Conservation (phyloP, 1,139 yeast genomes). For the Candida smagusa region DNA sequence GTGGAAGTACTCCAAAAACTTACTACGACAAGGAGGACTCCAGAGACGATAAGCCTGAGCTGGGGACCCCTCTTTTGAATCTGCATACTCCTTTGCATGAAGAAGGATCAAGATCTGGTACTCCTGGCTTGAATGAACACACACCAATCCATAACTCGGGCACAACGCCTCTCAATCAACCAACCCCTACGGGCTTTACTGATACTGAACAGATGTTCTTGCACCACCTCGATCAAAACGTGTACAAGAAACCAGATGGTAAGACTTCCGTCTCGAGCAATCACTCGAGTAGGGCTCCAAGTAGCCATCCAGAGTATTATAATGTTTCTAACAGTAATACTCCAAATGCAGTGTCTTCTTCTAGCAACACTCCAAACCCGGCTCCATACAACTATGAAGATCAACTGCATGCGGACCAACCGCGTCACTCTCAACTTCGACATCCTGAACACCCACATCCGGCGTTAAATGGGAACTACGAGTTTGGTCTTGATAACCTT, state of each 20-base stretch:
- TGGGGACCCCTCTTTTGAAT: constrained; percentile 3
- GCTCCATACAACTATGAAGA: constrained; percentile 7
- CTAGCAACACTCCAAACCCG: constrained; percentile 12
- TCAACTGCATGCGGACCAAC: constrained; percentile 8
- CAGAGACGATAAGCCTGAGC: neutral
- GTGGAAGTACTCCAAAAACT: constrained; percentile 5
- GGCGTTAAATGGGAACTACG: constrained; percentile 12
- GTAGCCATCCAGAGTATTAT: constrained; percentile 8
- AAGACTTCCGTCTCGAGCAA: constrained; percentile 2
- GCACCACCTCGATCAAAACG: constrained; percentile 12
- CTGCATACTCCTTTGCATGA: constrained; percentile 3
- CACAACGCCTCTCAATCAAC: constrained; percentile 4
- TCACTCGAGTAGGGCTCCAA: constrained; percentile 1
- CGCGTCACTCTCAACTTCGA: constrained; percentile 5
- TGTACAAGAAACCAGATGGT: constrained; percentile 9
- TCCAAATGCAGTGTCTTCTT: constrained; percentile 9
- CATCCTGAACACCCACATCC: constrained; percentile 8
- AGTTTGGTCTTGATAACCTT: constrained; percentile 26
- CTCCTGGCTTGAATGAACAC: neutral
- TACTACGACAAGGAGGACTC: constrained; percentile 4
- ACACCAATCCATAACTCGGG: neutral
- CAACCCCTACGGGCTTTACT: constrained; percentile 7
- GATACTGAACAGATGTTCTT: constrained; percentile 16
- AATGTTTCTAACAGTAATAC: constrained; percentile 8
- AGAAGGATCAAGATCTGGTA: neutral